Percentiles rank a stretch among this genome's conserved stretches.
These are phyloP conservation scores for Hansenula lynferdii DNA, from an alignment of 1,139 yeast species.

Conservation along the genomic window DNA sequence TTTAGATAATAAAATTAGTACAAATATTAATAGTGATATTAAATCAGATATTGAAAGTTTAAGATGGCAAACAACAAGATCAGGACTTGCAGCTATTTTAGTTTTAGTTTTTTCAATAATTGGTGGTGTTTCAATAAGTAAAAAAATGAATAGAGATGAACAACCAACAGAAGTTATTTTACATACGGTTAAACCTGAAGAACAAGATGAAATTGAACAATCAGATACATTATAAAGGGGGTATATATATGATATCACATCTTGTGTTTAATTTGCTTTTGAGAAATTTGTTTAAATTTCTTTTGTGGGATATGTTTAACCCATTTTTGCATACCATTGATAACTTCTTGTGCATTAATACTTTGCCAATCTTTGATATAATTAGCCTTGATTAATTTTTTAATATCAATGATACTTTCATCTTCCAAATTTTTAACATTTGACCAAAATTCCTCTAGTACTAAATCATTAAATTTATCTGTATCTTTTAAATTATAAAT, in stretches of 20 bases:
- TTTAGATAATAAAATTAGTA: constrained; percentile 78
- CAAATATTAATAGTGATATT: constrained; percentile 76
- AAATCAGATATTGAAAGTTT: constrained; percentile 83
- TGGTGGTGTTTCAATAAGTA: constrained; percentile 42
- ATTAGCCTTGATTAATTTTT: constrained; percentile 44
- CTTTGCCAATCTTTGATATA: constrained; percentile 40
- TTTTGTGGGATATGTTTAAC: constrained; percentile 69
- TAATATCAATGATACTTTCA: constrained; percentile 58
- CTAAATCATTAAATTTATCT: constrained; percentile 56
- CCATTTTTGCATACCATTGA: constrained; percentile 68
- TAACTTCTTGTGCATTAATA: constrained; percentile 62
- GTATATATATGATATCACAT: too few relatives aligned
- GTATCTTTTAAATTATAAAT: constrained; percentile 41
- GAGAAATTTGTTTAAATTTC: constrained; percentile 54
- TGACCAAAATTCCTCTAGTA: constrained; percentile 41
- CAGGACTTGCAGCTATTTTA: constrained; percentile 49
- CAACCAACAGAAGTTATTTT: constrained; percentile 26
- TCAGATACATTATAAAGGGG: too few relatives aligned
- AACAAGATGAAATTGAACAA: constrained; percentile 19
- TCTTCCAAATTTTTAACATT: constrained; percentile 48
- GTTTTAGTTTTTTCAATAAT: constrained; percentile 42
- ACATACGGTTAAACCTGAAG: constrained; percentile 26
- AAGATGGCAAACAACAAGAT: constrained; percentile 90
- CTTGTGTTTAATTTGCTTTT: constrained; percentile 58
- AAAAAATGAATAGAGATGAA: constrained; percentile 26